Evolutionary conservation across 1,284 basidiomycete genomes (phyloP), one percentile per base, ranked within the genome.

Genomic region (Fomitopsis betulina): DNA sequence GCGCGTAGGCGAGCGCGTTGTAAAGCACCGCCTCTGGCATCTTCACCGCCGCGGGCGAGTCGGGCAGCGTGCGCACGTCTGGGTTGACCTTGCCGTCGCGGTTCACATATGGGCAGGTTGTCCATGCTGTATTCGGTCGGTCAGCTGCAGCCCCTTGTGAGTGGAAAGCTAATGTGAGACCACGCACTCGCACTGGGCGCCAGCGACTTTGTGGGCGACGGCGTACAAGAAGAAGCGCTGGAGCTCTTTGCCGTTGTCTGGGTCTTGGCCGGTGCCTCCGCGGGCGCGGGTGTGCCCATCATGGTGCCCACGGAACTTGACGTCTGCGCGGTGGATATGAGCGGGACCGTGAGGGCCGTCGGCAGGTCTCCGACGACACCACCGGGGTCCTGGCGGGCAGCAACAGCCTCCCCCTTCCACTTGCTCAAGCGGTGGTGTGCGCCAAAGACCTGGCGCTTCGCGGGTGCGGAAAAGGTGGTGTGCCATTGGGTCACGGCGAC

Each of bases 1-100:
- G 65, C 2, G 75, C 76, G 70, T 76, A 86, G 0, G 85, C 79
- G 25, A 89, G 69, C 5, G 82, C 72, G 64, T 86, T 87, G 73
- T 83, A 86, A 25, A 87, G 73, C 7, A 86, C 78, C 0, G 84
- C 79, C 64, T 89, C 79, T 2, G 85, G 75, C 67, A 87, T 74
- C 53, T 73, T 70, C 58, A 80, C 75, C 60, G 86, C 80, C 25
- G 76, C 75, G 40, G 77, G 78, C 35, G 83, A 77, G 60, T 83
- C 83, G 59, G 83, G 78, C 58, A 88, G 73, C 8, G 74, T 69
- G 12, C 79, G 77, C 3, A 79, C 81, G 61, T 89, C 87, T 0
- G 87, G 86, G 67, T 90, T 90, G 60, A 87, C 80, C 59, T 79
- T 68, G n/a, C 87, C 88, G 63, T 90, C 87, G 2, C 78, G 78